A percentile compares a stretch with the other conserved stretches of the same genome.
These are phyloP conservation scores for Effrenium voratum DNA, from an alignment of 73 alveolate genomes.

Conservation along the genomic window DNA sequence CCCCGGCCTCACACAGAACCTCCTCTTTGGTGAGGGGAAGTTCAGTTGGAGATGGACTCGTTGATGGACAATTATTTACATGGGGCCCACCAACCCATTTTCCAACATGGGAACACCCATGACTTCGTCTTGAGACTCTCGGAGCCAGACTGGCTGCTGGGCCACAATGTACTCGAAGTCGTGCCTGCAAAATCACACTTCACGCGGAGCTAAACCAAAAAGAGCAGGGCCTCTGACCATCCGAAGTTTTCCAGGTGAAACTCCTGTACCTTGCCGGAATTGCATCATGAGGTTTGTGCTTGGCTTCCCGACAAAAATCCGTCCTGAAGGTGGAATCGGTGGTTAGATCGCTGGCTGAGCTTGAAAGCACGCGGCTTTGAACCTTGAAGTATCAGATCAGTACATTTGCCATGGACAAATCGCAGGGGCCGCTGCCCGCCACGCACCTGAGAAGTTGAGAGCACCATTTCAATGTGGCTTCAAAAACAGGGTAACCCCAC, in stretches of 20 bases:
- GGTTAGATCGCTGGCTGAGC: slow-evolving; percentile 70
- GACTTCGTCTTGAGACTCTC: too few species aligned
- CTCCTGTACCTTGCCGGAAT: slow-evolving; percentile 41
- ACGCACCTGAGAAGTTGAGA: too few species aligned
- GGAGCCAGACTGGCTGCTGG: slow-evolving; percentile 49
- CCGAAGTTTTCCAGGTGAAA: slow-evolving; percentile 69
- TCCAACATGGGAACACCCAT: too few species aligned
- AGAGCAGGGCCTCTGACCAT: slow-evolving; percentile 41
- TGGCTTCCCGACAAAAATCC: not conserved
- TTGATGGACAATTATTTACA: too few species aligned
- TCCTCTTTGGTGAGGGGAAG: too few species aligned
- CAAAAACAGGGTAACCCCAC: too few species aligned
- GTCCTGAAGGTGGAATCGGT: slow-evolving; percentile 87
- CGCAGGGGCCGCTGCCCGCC: not conserved
- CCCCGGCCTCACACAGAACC: slow-evolving; percentile 66
- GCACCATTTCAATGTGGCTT: too few species aligned
- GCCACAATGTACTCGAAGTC: slow-evolving; percentile 62
- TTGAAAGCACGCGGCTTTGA: slow-evolving; percentile 33
- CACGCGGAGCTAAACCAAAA: not conserved
- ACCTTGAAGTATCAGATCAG: too few species aligned
- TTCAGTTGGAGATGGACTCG: too few species aligned
- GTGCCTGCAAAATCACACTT: not conserved
- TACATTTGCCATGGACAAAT: too few species aligned
- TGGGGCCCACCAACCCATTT: too few species aligned
- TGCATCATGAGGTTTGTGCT: not conserved